Evolutionary conservation across 257 asterid genomes (phyloP).

Genomic region (Solanum clarkiae): DNA sequence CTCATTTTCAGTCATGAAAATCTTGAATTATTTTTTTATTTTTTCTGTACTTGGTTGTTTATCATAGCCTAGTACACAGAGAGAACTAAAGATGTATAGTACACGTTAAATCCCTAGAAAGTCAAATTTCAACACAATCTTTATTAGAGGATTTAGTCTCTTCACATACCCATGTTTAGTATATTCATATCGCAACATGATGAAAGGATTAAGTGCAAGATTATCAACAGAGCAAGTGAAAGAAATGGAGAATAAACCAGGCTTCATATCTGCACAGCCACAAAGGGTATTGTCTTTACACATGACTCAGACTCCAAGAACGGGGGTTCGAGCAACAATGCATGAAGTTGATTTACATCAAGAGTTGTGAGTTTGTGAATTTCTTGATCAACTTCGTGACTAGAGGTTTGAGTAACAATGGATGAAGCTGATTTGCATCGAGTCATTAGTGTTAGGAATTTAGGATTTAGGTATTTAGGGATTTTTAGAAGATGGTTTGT

Average conservation of each 20-base stretch:
- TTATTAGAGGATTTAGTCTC: constrained; percentile 1
- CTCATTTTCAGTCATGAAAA: not conserved
- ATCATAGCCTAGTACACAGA: not conserved
- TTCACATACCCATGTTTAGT: constrained; percentile 2
- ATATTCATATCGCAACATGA: constrained; percentile 21
- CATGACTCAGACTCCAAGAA: constrained; percentile 25
- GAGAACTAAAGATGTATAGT: not conserved
- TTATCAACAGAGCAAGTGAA: constrained; percentile 5
- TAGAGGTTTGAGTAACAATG: too few relatives aligned
- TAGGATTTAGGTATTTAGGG: too few relatives aligned
- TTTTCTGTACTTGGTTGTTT: not conserved
- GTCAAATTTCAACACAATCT: not conserved
- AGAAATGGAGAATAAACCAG: not conserved
- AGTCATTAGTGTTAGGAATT: too few relatives aligned
- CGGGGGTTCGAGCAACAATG: too few relatives aligned
- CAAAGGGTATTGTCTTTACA: constrained; percentile 6
- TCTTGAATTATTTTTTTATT: not conserved
- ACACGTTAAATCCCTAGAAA: not conserved
- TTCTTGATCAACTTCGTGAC: too few relatives aligned
- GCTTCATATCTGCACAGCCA: not conserved
- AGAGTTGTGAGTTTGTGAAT: too few relatives aligned
- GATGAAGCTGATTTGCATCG: too few relatives aligned
- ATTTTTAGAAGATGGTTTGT: too few relatives aligned
- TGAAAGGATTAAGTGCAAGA: constrained; percentile 13
- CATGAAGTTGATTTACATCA: too few relatives aligned